Conservation (phyloP, 495 filamentous ascomycete genomes). For the Bombardia bombarda region DNA sequence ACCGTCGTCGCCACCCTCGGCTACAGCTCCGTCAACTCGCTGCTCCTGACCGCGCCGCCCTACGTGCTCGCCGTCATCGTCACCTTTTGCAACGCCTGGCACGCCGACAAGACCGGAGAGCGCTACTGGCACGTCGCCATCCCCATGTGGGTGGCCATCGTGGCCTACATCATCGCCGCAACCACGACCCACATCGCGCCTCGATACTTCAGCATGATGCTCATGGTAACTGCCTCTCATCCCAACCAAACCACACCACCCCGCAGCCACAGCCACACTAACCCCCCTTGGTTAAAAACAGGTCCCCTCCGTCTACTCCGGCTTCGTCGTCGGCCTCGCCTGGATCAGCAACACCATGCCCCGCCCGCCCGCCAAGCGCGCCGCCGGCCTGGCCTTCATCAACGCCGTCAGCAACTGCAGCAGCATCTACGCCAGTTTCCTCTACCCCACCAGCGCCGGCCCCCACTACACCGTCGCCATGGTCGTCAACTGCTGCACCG, state of each 20-base stretch:
- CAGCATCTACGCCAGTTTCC: constrained; percentile 69
- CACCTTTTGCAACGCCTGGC: constrained; percentile 65
- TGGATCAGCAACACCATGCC: constrained; percentile 79
- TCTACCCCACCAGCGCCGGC: constrained; percentile 40
- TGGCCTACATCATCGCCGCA: constrained; percentile 69
- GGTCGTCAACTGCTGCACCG: constrained; percentile 63
- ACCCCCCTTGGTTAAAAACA: neutral
- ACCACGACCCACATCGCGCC: constrained; percentile 55
- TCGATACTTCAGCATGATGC: constrained; percentile 75
- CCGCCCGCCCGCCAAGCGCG: constrained; percentile 77
- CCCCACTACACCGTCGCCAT: constrained; percentile 58
- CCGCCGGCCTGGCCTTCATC: constrained; percentile 71
- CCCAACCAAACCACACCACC: too few relatives aligned
- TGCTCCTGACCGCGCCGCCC: constrained; percentile 70
- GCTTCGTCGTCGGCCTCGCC: constrained; percentile 64
- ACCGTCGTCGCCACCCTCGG: constrained; percentile 71
- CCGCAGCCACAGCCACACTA: too few relatives aligned
- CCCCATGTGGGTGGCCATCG: constrained; percentile 60
- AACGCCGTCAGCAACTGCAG: constrained; percentile 72
- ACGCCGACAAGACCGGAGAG: constrained; percentile 72
- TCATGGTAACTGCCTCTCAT: constrained; percentile 54
- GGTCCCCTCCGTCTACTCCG: constrained; percentile 50
- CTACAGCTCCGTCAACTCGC: constrained; percentile 53
- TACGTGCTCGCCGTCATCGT: constrained; percentile 65
- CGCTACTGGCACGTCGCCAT: constrained; percentile 68